Conservation (phyloP, 2,329 filamentous ascomycete species). For the Botrytis deweyae region DNA sequence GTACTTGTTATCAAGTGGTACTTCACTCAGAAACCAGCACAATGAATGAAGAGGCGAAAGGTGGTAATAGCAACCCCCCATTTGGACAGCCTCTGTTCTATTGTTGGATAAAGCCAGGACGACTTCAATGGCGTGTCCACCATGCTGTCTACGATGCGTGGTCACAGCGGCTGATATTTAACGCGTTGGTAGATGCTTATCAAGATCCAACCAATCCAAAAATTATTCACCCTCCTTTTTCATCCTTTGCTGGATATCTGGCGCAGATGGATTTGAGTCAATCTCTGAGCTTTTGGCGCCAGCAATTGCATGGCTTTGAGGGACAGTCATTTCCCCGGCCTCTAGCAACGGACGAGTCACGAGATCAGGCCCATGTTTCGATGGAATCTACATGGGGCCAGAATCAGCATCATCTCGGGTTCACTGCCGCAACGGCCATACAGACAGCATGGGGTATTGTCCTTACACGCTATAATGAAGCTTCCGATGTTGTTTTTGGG, state of each 20-base stretch:
- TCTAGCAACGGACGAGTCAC: not conserved
- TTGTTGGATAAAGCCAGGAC: not conserved
- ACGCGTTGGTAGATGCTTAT: not conserved
- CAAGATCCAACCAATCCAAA: not conserved
- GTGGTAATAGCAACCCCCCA: not conserved
- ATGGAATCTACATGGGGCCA: not conserved
- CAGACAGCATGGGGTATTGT: conserved; percentile 43
- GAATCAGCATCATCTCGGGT: not conserved
- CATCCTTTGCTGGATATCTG: not conserved
- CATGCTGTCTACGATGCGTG: not conserved
- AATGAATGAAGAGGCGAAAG: not conserved
- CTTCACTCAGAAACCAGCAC: not conserved
- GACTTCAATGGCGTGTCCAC: not conserved
- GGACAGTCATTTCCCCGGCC: not conserved
- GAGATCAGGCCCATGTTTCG: not conserved
- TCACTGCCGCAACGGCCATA: not conserved
- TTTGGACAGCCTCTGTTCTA: not conserved
- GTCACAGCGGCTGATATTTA: not conserved
- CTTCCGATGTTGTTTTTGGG: conserved; percentile 44
- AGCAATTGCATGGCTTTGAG: not conserved
- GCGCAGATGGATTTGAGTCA: not conserved
- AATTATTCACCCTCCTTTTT: not conserved
- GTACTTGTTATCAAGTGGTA: not conserved
- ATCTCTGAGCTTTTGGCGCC: not conserved
- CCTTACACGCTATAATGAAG: conserved; percentile 41